These are phyloP conservation scores for Phytophthora meadii DNA, from an alignment of 352 stramenopile species.

Conservation along the genomic window DNA sequence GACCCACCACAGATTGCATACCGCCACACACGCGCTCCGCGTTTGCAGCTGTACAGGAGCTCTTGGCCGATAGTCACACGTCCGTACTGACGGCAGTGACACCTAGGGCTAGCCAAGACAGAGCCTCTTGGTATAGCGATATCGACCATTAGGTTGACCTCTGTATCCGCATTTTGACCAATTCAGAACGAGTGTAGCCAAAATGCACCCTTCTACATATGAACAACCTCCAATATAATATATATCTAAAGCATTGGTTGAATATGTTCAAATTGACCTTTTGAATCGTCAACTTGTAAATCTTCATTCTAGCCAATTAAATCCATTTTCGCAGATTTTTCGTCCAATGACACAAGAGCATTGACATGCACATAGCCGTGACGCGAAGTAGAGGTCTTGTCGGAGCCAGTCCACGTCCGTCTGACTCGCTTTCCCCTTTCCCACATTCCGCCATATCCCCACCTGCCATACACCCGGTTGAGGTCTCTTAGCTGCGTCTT, in stretches of 20 bases:
- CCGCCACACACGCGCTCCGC: conserved; percentile 13
- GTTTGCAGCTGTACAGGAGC: conserved; percentile 12
- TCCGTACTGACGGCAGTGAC: conserved; percentile 1
- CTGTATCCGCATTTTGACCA: neutral
- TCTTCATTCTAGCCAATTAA: too few species aligned
- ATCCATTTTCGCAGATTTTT: too few species aligned
- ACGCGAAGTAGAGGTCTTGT: conserved; percentile 10
- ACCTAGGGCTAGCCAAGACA: conserved; percentile 11
- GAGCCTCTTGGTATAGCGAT: neutral
- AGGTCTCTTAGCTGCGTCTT: conserved; percentile 1
- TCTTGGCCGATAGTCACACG: conserved; percentile 10
- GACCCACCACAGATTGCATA: conserved; percentile 6
- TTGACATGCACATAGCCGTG: neutral
- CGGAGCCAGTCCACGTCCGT: conserved; percentile 31
- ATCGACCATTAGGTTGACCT: too few species aligned
- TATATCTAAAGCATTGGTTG: too few species aligned
- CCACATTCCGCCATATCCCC: conserved; percentile 30
- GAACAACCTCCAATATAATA: too few species aligned
- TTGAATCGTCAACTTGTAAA: too few species aligned
- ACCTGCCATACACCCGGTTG: conserved; percentile 1
- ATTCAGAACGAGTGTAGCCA: neutral
- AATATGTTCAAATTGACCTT: too few species aligned
- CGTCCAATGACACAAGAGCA: too few species aligned
- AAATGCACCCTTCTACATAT: too few species aligned
- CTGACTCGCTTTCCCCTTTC: conserved; percentile 33